Base-by-base conservation (phyloP, 2,329 filamentous ascomycete genomes). In the Lasiodiplodia citricola region DNA sequence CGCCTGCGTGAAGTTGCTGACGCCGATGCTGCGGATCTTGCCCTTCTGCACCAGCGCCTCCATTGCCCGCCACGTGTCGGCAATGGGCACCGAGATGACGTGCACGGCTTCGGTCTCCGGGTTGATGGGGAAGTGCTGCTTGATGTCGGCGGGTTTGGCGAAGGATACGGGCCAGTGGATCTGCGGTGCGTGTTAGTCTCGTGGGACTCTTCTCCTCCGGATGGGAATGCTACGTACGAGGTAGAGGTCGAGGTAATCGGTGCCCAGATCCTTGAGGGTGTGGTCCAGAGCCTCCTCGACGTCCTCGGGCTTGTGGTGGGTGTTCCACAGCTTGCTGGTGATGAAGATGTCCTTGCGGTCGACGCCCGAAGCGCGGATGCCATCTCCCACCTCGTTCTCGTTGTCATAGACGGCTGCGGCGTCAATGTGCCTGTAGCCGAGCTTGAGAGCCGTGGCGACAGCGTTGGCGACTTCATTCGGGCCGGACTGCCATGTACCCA, bases 251-350 rank as follows among this genome's bases (percentile, higher is more conserved):
- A 91, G 87, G 73, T 90, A 87, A 54, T 87, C 84, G 5, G 90
- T 74, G 64, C 86, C 83, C 28, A 91, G 78, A 75, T 90, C 89
- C 78, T 87, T 82, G 66, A 91, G 80, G 8, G 88, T 86, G 25
- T 76, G 77, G 2, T 85, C 83, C 70, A 90, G 87, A 70, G 90
- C 85, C 37, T 78, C 78, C 71, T 83, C 86, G 3, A 95, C 92
- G 76, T 78, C 44, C 80, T 75, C 11, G 79, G 86, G 86, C 76
- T 95, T 91, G 85, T 97, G 93, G 88, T 94, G 96, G 72, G 90
- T 90, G 84, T 95, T 94, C 93, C 94, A 97, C 68, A 97, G 86
- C 73, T 91, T 91, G 38, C 87, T 88, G 0, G 85, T 87, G n/a
- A 85, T 75, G 70, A 78, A 86, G 14, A 86, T 78, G 72, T 85